phyloP scores from a whole-genome alignment of 768 basidiomycete species.

The Hydnum rufescens region DNA sequence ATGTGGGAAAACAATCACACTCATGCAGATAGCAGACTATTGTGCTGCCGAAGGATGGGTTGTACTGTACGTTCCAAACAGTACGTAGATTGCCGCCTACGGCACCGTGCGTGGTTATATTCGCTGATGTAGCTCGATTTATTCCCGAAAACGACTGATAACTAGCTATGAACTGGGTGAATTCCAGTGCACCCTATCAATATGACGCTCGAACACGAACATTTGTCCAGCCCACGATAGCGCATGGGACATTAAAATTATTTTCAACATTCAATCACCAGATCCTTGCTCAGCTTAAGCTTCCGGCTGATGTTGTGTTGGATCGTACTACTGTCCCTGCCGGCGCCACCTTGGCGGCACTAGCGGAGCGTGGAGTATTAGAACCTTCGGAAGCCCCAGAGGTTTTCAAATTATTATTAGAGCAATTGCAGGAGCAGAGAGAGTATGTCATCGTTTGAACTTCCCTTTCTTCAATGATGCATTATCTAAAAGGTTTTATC shows the following conservation, averaged over 20 bases:
- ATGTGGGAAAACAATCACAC: conserved; percentile 59
- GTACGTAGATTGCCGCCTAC: conserved; percentile 26
- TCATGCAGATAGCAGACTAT: conserved; percentile 61
- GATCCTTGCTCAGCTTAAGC: conserved; percentile 23
- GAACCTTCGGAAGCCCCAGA: conserved; percentile 32
- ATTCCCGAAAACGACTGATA: background rate
- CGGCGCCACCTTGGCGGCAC: conserved; percentile 31
- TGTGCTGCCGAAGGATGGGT: conserved; percentile 49
- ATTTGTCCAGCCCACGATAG: conserved; percentile 50
- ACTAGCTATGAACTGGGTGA: conserved; percentile 38
- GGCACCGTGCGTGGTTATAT: conserved; percentile 2
- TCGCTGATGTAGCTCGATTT: conserved; percentile 9
- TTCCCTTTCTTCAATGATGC: background rate
- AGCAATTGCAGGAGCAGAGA: conserved; percentile 41
- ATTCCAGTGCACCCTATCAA: conserved; percentile 48
- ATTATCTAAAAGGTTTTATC: background rate
- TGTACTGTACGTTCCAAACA: conserved; percentile 67
- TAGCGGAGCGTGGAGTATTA: conserved; percentile 39
- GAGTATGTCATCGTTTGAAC: too few species aligned
- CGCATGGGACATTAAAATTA: conserved; percentile 42
- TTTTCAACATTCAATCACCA: conserved; percentile 38
- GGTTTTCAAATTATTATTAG: conserved; percentile 38
- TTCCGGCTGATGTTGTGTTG: conserved; percentile 25
- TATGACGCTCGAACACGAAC: conserved; percentile 62
- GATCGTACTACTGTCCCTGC: conserved; percentile 18